Evolutionary conservation across 768 basidiomycete genomes (phyloP).

Genomic region (Amanita rubescens): DNA sequence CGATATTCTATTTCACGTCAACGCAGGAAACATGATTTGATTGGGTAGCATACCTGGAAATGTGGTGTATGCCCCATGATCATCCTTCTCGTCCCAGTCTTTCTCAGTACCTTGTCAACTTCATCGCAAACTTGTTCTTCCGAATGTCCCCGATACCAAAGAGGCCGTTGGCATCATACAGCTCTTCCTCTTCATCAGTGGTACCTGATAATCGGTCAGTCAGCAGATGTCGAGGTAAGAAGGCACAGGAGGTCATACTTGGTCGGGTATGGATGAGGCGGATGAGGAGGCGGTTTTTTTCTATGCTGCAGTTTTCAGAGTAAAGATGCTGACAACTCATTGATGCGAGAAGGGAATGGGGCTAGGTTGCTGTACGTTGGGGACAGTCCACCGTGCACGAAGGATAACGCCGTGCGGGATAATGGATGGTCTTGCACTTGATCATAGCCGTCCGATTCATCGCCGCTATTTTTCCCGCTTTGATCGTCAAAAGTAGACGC

Average conservation of each 20-base stretch:
- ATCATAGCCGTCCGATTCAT: constrained; percentile 12
- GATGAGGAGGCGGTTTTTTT: constrained; percentile 68
- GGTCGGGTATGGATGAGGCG: constrained; percentile 69
- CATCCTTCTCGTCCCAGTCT: constrained; percentile 79
- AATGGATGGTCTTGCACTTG: constrained; percentile 30
- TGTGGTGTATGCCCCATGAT: constrained; percentile 98
- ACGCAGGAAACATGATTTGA: not conserved
- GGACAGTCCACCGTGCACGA: constrained; percentile 89
- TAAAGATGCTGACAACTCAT: constrained; percentile 62
- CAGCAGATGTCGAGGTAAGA: not conserved
- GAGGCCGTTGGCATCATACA: constrained; percentile 79
- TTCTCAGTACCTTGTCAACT: constrained; percentile 63
- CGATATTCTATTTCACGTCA: constrained; percentile 49
- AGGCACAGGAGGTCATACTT: constrained; percentile 19
- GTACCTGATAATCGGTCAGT: constrained; percentile 34
- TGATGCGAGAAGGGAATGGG: constrained; percentile 83
- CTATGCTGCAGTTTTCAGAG: constrained; percentile 64
- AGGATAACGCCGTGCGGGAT: constrained; percentile 78
- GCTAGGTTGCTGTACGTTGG: constrained; percentile 66
- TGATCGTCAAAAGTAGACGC: constrained; percentile 24
- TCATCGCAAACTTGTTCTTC: constrained; percentile 64
- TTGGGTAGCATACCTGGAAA: constrained; percentile 44
- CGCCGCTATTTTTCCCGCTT: constrained; percentile 16
- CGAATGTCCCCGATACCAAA: constrained; percentile 89
- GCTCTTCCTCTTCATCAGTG: constrained; percentile 54